These are phyloP conservation scores for Gomphus bonarii DNA, from an alignment of 1,284 basidiomycete genomes.

Conservation along the genomic window DNA sequence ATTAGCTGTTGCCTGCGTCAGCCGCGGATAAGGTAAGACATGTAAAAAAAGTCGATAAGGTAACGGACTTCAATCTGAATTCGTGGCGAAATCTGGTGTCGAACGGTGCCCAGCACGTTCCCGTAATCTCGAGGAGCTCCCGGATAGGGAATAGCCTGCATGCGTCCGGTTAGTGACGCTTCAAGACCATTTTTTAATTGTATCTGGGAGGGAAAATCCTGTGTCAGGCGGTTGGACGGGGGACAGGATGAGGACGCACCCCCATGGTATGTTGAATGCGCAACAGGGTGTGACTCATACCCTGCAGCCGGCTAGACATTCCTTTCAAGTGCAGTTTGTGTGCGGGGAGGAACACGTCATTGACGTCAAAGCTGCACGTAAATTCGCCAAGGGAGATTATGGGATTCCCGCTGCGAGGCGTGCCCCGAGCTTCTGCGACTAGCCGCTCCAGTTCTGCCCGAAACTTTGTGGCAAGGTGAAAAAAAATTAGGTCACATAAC, in stretches of 20 bases:
- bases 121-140: conserved; percentile 25
- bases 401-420: background rate
- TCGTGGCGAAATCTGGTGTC: conserved; percentile 52
- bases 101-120: conserved; percentile 46
- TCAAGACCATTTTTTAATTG: conserved; percentile 17
- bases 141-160: conserved; percentile 2
- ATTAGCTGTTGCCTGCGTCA: conserved; percentile 21
- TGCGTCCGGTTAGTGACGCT: conserved; percentile 6
- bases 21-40: conserved; percentile 1
- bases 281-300: background rate
- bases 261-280: background rate
- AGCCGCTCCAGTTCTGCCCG: background rate
- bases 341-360: conserved; percentile 3
- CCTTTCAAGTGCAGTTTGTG: background rate
- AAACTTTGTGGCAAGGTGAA: conserved; percentile 11
- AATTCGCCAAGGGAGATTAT: conserved; percentile 9
- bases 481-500: conserved; percentile 2
- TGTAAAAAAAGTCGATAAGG: conserved; percentile 10
- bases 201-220: background rate
- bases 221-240: background rate
- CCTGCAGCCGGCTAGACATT: background rate
- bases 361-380: conserved; percentile 11
- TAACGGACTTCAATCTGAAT: conserved; percentile 36
- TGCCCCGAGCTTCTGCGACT: background rate
- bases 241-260: background rate